Evolutionary conservation across 139 green algal genomes (phyloP).

Genomic region (Tetraselmis chui): DNA sequence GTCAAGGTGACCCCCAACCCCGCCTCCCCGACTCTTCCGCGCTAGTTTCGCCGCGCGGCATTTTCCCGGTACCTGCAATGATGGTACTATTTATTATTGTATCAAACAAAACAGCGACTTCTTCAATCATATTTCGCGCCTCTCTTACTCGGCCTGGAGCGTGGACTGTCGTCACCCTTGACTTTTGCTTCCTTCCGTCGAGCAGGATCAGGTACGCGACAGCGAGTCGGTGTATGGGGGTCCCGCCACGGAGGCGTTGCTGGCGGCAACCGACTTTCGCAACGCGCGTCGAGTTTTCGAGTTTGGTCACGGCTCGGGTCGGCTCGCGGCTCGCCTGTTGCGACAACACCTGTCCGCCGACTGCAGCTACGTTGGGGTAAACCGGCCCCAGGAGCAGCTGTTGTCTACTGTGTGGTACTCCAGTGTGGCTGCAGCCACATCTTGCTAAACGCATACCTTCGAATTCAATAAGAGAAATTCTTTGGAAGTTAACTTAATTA

Average conservation of each 20-base stretch:
- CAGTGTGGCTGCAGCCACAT: too few relatives aligned
- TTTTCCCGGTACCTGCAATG: too few relatives aligned
- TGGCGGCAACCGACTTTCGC: neutral
- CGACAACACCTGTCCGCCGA: neutral
- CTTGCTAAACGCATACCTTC: too few relatives aligned
- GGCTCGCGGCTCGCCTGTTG: neutral
- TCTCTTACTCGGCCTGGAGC: neutral
- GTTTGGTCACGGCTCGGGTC: conserved; percentile 1
- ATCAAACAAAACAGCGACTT: neutral
- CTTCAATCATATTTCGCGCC: neutral
- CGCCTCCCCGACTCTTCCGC: neutral
- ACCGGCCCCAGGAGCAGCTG: too few relatives aligned
- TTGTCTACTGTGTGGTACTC: too few relatives aligned
- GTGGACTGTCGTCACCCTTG: neutral
- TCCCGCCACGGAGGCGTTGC: neutral
- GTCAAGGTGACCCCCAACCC: neutral
- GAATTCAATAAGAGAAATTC: too few relatives aligned
- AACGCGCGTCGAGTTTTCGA: neutral
- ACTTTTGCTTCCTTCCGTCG: neutral
- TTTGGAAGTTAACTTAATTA: too few relatives aligned
- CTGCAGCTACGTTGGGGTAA: neutral
- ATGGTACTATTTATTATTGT: too few relatives aligned
- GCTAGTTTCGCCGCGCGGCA: neutral
- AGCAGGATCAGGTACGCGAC: neutral
- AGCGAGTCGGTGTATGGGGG: conserved; percentile 6